Evolutionary conservation across 768 basidiomycete species (phyloP).

Genomic region (Pisolithus albus): DNA sequence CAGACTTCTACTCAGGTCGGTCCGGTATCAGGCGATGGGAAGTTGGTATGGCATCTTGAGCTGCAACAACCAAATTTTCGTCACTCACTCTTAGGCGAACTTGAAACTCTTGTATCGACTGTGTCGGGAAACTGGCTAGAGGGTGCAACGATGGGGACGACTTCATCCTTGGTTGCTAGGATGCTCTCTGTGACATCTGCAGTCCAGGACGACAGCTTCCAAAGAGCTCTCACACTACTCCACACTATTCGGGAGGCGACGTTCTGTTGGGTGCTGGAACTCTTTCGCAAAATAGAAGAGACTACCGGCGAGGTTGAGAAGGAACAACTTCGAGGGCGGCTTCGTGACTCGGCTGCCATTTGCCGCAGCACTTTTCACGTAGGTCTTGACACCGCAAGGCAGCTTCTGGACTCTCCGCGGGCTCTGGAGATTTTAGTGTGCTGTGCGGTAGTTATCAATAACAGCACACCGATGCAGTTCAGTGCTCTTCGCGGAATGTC

Average conservation of each 20-base stretch:
- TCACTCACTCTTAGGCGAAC: constrained; percentile 24
- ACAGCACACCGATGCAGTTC: neutral
- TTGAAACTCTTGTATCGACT: constrained; percentile 23
- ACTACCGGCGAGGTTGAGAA: neutral
- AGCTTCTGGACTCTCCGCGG: neutral
- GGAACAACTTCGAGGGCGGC: neutral
- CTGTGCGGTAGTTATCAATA: neutral
- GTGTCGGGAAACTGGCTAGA: constrained; percentile 33
- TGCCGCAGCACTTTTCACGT: constrained; percentile 4
- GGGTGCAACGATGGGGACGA: constrained; percentile 19
- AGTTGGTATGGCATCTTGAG: constrained; percentile 27
- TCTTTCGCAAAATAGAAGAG: constrained; percentile 13
- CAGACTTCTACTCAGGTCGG: constrained; percentile 35
- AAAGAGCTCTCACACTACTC: constrained; percentile 16
- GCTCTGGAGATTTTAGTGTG: neutral
- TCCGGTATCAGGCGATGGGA: neutral
- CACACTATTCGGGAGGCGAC: constrained; percentile 21
- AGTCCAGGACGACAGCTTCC: no score
- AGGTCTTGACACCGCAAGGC: neutral
- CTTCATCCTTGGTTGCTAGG: constrained; percentile 20
- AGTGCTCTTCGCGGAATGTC: neutral
- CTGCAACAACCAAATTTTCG: constrained; percentile 26
- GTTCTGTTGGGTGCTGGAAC: constrained; percentile 28
- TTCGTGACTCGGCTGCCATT: constrained; percentile 2
- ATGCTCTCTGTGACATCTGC: neutral